Evolutionary conservation across 306 rosid species (phyloP).

Genomic region (Vigna radiata): DNA sequence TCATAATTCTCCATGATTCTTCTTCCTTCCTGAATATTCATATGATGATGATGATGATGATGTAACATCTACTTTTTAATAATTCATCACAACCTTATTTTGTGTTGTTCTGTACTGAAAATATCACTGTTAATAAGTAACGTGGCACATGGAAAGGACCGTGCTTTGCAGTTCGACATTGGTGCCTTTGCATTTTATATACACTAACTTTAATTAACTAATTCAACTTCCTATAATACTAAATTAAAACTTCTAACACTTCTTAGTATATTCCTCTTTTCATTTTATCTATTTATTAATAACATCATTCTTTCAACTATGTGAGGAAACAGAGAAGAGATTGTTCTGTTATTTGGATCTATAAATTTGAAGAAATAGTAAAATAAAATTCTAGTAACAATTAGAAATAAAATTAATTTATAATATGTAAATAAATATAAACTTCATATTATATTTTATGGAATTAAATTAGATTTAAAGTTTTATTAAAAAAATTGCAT

Average conservation of each 20-base stretch:
- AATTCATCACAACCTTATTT: not conserved
- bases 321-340: no score
- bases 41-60: slow-evolving; percentile 17
- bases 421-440: no score
- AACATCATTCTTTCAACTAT: no score
- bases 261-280: not conserved
- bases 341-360: no score
- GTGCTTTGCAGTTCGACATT: not conserved
- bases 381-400: no score
- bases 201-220: not conserved
- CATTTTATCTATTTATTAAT: no score
- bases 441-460: no score
- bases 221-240: not conserved
- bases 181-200: not conserved
- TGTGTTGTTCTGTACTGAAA: slow-evolving; percentile 12
- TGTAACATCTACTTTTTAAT: not conserved
- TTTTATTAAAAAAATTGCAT: no score
- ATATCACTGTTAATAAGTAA: not conserved
- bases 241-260: not conserved
- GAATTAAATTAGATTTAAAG: no score
- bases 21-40: slow-evolving; percentile 15
- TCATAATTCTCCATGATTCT: slow-evolving; percentile 20
- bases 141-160: slow-evolving; percentile 20
- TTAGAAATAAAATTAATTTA: no score
- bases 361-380: no score